Conservation (phyloP, 306 rosid genomes). For the Cucurbita moschata region DNA sequence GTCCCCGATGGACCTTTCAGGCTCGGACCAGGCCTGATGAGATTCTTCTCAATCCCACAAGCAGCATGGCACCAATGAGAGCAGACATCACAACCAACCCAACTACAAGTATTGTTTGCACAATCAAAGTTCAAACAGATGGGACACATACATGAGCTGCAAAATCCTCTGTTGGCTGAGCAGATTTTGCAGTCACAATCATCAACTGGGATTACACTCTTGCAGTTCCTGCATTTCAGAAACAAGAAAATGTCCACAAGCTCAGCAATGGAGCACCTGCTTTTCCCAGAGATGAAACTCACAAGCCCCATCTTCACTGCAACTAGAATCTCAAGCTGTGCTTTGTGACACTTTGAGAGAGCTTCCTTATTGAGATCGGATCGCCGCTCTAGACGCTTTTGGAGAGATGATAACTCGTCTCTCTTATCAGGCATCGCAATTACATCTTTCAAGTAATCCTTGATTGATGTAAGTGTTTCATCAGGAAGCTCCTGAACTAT, state of each 20-base stretch:
- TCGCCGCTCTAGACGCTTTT: constrained; percentile 50
- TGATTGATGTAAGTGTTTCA: constrained; percentile 35
- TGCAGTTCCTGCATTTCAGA: constrained; percentile 69
- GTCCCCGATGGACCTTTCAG: constrained; percentile 83
- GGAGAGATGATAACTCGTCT: constrained; percentile 59
- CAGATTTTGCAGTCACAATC: constrained; percentile 97
- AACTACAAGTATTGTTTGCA: constrained; percentile 85
- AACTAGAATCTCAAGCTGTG: constrained; percentile 54
- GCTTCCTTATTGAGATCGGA: constrained; percentile 72
- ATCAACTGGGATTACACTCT: constrained; percentile 67
- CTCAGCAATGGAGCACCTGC: constrained; percentile 30
- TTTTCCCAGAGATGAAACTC: constrained; percentile 49
- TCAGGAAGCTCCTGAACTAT: constrained; percentile 59
- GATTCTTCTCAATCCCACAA: constrained; percentile 72
- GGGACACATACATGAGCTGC: constrained; percentile 95
- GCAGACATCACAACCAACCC: constrained; percentile 98
- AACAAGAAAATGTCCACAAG: constrained; percentile 70
- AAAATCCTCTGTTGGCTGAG: constrained; percentile 68
- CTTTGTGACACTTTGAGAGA: constrained; percentile 60
- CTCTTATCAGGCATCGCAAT: constrained; percentile 57
- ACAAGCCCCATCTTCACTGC: constrained; percentile 68
- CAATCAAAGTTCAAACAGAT: constrained; percentile 88
- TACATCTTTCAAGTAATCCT: constrained; percentile 54
- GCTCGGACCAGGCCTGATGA: constrained; percentile 84
- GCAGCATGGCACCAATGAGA: constrained; percentile 98